A percentile compares a stretch with the other conserved stretches of the same genome.
Evolutionary conservation across 768 basidiomycete species (phyloP).

Genomic region (Lentinus brumalis): DNA sequence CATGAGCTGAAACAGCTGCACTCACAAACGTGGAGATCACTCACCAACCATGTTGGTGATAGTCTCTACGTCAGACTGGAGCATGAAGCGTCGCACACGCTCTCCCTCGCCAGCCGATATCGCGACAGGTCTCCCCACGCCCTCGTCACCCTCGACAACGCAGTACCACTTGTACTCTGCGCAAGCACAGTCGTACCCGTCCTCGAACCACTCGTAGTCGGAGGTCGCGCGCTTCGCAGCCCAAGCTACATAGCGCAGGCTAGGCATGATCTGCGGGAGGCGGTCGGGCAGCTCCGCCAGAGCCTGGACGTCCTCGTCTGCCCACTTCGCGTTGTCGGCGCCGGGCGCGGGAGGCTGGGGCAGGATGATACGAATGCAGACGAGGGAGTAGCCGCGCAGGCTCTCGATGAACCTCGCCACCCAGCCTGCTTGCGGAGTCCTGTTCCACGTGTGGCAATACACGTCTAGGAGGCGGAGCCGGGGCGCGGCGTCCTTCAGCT

Average conservation of each 20-base stretch:
- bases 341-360: constrained; percentile 7
- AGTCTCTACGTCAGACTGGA: constrained; percentile 3
- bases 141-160: not conserved
- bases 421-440: constrained; percentile 7
- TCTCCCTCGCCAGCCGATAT: constrained; percentile 4
- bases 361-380: constrained; percentile 11
- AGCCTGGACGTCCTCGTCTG: constrained; percentile 9
- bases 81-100: constrained; percentile 13
- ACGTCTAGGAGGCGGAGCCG: constrained; percentile 12
- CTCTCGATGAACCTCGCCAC: constrained; percentile 9
- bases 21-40: not conserved
- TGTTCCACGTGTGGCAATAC: constrained; percentile 15
- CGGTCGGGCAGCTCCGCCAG: constrained; percentile 14
- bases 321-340: constrained; percentile 9
- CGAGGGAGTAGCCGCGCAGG: constrained; percentile 7
- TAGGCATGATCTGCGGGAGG: constrained; percentile 8
- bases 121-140: too few relatives aligned
- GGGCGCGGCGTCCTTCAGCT: constrained; percentile 7
- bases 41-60: constrained; percentile 12
- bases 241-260: constrained; percentile 17
- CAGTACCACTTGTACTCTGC: constrained; percentile 16
- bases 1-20: too few relatives aligned
- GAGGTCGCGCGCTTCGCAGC: constrained; percentile 9
- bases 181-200: constrained; percentile 11
- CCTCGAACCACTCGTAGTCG: constrained; percentile 15